Base-by-base conservation (phyloP, 2,329 filamentous ascomycete species). In the Fusarium keratoplasticum region DNA sequence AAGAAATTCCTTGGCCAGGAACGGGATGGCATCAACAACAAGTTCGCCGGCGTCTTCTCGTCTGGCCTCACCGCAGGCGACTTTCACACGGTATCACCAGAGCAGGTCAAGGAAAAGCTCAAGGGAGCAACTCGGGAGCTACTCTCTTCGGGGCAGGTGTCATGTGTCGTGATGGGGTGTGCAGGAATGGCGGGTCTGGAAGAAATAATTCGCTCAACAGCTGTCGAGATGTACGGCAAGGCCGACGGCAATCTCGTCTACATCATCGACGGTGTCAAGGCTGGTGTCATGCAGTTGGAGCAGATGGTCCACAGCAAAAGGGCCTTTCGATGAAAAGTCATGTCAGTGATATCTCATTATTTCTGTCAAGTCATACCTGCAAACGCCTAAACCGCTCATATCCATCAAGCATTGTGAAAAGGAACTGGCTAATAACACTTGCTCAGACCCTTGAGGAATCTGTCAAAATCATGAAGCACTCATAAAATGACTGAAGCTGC, bases 151-250 rank as follows among this genome's bases (percentile, higher is more conserved):
- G 85, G 87, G 0, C 84, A 86, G 5, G 89, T 95, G 0, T 85
- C 87, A 6, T 93, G 91, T 27, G 89, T 98, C 9, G 93, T 94
- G 78, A 88, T 98, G 85, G 95, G 95, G 0, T 98, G 95, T 81
- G 95, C 94, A 4, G 95, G 95, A 0, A 98, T 98, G 95, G 92
- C 92, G 1, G 95, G 95, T 0, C 88, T 98, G 83, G 93, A 96
- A 76, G 86, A 90, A 44, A 92, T 92, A 67, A 95, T 98, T 42
- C 88, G 92, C 36, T 87, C 89, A 50, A 92, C 92, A 1, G 93
- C 93, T 38, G 78, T 89, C 0, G 90, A 93, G 67, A 86, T 89
- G 59, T 87, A 92, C 65, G 93, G 93, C 2, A 81, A 87, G n/a
- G 83, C 87, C 13, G 86, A 87, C 54, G 93, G 85, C 64, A 84